Conservation (phyloP, 129 eudicot species). For the Mikania micrantha region DNA sequence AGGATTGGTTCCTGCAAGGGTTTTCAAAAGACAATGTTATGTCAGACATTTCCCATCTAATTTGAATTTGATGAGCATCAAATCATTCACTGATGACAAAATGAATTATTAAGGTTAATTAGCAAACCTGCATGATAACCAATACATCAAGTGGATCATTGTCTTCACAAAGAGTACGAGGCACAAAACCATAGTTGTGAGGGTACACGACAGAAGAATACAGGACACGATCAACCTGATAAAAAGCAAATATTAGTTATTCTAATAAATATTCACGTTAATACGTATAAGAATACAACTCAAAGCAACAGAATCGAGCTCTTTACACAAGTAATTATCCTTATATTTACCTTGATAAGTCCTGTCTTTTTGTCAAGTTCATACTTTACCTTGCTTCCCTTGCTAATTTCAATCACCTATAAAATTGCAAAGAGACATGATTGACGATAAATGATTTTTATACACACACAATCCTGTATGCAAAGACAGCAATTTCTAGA, state of each 20-base stretch:
- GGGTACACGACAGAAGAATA: conserved; percentile 98
- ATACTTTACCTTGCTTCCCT: conserved; percentile 95
- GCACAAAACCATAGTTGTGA: conserved; percentile 93
- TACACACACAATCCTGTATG: not conserved
- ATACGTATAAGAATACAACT: not conserved
- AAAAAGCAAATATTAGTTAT: not conserved
- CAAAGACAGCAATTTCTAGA: not conserved
- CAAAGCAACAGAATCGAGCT: not conserved
- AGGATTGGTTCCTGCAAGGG: conserved; percentile 78
- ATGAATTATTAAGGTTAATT: not conserved
- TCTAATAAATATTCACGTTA: not conserved
- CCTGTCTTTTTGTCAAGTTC: conserved; percentile 98
- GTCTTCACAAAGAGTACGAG: conserved; percentile 96
- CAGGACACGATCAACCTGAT: conserved; percentile 90
- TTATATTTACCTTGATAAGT: conserved; percentile 64
- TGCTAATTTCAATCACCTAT: conserved; percentile 91
- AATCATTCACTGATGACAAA: not conserved
- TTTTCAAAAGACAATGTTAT: conserved; percentile 5
- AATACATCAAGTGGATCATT: conserved; percentile 93
- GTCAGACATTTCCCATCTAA: not conserved
- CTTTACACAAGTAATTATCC: not conserved
- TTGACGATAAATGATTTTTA: conserved; percentile 1
- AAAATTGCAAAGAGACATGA: conserved; percentile 2
- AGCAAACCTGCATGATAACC: conserved; percentile 87
- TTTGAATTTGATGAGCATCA: not conserved